These are phyloP conservation scores for Capronia epimyces DNA, from an alignment of 2,329 filamentous ascomycete genomes.

Conservation along the genomic window DNA sequence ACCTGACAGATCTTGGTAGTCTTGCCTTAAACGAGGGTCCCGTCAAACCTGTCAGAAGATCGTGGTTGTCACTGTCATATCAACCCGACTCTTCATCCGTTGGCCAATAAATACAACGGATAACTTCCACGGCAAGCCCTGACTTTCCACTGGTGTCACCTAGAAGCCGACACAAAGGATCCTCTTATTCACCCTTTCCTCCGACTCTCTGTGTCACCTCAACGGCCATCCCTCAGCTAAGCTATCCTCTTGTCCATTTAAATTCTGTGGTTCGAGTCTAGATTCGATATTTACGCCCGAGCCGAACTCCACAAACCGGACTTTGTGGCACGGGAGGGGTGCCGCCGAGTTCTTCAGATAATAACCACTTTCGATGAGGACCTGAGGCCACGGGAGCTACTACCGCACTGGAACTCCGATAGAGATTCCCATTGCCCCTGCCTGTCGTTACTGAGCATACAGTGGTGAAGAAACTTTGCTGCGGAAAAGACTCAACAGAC, in stretches of 20 bases:
- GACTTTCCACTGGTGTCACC: conserved; percentile 2
- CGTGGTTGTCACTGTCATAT: conserved; percentile 2
- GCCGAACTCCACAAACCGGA: neutral
- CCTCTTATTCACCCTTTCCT: conserved; percentile 2
- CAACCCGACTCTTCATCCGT: neutral
- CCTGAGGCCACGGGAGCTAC: neutral
- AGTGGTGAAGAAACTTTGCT: neutral
- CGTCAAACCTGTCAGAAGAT: conserved; percentile 12
- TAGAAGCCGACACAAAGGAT: neutral
- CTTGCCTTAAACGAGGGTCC: conserved; percentile 9
- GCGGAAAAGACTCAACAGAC: conserved; percentile 7
- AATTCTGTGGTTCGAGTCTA: neutral
- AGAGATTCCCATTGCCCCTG: neutral
- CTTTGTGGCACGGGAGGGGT: neutral
- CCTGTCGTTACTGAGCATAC: conserved; percentile 13
- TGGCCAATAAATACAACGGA: neutral
- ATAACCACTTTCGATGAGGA: neutral
- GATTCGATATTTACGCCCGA: neutral
- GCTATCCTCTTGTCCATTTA: neutral
- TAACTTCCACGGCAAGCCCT: neutral
- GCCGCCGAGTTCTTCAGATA: neutral
- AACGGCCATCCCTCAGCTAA: conserved; percentile 1
- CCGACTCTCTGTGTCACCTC: conserved; percentile 10
- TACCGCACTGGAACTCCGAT: neutral
- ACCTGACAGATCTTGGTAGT: neutral